Base-by-base conservation (phyloP, 306 rosid genomes). In the Pachyrhizus erosus region DNA sequence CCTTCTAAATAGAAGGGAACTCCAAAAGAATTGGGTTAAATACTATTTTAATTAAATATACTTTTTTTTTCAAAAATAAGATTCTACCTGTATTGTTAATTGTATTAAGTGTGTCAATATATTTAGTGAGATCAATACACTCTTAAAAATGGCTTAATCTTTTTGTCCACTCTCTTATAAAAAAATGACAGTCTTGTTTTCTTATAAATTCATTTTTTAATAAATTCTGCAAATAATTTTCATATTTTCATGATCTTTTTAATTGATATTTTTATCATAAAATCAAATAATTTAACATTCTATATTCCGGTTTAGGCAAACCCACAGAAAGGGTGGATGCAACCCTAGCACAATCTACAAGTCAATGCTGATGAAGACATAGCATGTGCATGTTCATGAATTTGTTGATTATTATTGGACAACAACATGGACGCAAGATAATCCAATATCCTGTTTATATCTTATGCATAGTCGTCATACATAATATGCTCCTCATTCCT, bases 291-390 rank as follows among this genome's bases (percentile, higher is more conserved):
- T 24, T 58, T 0, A 57, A 57, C 15, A 9, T 58, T 26, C 24
- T 11, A 48, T 37, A 5, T 73, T 48, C 55, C 34, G 8, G 15
- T 20, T 55, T 34, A 4, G 4, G 7, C 11, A 33, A 52, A 24
- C 17, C 29, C 78, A 31, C n/a, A 8, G 0, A 74, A 27, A 61
- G 21, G 17, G 64, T 20, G 13, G 23, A 12, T 21, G 10, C 52
- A n/a, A 3, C 3, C 29, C 12, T 15, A 26, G 24, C 62, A 43
- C 49, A 71, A 67, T 64, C 7, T 33, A 17, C 23, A 4, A 60
- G 72, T 27, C 9, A 61, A 75, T 82, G 76, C 73, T 10, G 33
- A 49, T 24, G 74, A 62, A 48, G 83, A 57, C 54, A 72, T 12
- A 57, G 61, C 72, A 57, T 45, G 70, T 65, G 73, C 24, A 34